These are phyloP conservation scores for Paspalum notatum DNA, from an alignment of 176 grass and related monocot species.

Conservation along the genomic window DNA sequence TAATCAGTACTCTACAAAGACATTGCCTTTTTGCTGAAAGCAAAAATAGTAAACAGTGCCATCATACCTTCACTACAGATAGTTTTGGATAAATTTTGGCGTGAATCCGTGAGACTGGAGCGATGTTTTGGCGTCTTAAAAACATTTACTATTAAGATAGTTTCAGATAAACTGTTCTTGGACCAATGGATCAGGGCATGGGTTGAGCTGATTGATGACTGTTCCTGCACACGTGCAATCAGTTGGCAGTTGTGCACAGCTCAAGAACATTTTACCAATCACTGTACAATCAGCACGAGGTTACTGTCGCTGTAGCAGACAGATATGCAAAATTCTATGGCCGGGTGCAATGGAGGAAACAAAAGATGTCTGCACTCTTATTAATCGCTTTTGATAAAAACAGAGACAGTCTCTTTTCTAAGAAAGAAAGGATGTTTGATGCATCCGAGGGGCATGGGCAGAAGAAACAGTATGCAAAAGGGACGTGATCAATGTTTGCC, in stretches of 20 bases:
- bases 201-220: not conserved
- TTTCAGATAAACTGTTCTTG: not conserved
- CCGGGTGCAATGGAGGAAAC: not conserved
- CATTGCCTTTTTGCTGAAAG: not conserved
- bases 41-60: not conserved
- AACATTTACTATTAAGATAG: not conserved
- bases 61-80: not conserved
- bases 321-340: not conserved
- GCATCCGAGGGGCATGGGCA: not conserved
- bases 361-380: too few species aligned
- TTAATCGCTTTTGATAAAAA: too few species aligned
- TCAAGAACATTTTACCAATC: not conserved
- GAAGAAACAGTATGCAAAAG: not conserved
- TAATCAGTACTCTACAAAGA: not conserved
- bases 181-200: not conserved
- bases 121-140: not conserved
- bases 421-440: not conserved
- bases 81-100: not conserved
- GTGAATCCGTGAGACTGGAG: not conserved
- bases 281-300: constrained; percentile 18
- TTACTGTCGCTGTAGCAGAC: not conserved
- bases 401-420: too few species aligned
- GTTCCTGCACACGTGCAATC: not conserved
- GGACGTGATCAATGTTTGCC: not conserved
- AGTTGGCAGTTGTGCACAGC: constrained; percentile 1